Conservation (phyloP, 1,139 yeast genomes). For the Tardiomyces digboiensis region DNA sequence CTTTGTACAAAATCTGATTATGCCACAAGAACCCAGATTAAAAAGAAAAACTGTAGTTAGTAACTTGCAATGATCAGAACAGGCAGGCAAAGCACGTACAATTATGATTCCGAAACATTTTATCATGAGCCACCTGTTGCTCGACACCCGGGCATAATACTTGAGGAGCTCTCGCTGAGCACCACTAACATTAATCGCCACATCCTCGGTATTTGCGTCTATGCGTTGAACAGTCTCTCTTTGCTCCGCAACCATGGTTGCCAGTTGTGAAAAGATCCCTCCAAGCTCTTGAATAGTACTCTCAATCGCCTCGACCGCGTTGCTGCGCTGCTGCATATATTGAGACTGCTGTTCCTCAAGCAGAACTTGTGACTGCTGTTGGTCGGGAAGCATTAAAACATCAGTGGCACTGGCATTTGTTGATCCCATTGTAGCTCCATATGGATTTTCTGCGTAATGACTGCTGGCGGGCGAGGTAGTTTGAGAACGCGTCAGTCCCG, state of each 20-base stretch:
- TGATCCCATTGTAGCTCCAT: constrained; percentile 14
- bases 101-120: constrained; percentile 77
- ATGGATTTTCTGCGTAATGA: constrained; percentile 26
- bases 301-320: constrained; percentile 94
- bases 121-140: constrained; percentile 86
- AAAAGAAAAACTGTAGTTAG: constrained; percentile 13
- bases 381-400: constrained; percentile 55
- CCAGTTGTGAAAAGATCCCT: constrained; percentile 84
- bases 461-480: not conserved
- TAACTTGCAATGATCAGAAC: not conserved
- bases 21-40: constrained; percentile 23
- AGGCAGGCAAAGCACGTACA: not conserved
- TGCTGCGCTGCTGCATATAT: constrained; percentile 74
- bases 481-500: not conserved
- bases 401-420: constrained; percentile 18
- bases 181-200: constrained; percentile 77
- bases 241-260: constrained; percentile 97
- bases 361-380: constrained; percentile 57
- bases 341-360: constrained; percentile 54
- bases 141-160: constrained; percentile 80
- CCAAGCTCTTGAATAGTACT: constrained; percentile 96
- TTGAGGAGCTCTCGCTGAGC: constrained; percentile 92
- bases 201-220: constrained; percentile 92
- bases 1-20: constrained; percentile 4
- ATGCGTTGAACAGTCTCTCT: constrained; percentile 94